Evolutionary conservation across 768 basidiomycete genomes (phyloP).

Genomic region (Tylopilus plumbeoviolaceoides): DNA sequence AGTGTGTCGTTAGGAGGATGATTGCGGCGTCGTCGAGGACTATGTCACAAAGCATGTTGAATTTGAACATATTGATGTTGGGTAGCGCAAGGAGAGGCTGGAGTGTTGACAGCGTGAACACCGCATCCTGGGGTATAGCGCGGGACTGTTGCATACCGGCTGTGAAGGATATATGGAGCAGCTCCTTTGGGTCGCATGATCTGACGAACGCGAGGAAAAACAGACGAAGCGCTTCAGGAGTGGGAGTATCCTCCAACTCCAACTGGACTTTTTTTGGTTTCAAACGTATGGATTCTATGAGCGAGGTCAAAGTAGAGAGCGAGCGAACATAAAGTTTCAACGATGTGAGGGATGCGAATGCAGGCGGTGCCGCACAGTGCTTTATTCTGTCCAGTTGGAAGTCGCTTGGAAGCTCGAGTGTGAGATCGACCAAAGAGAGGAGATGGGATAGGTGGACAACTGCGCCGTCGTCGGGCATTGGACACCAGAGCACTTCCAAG

Average conservation of each 20-base stretch:
- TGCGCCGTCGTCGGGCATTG: constrained; percentile 17
- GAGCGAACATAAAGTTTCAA: constrained; percentile 5
- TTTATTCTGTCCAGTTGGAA: constrained; percentile 13
- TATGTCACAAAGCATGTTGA: constrained; percentile 20
- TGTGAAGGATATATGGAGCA: constrained; percentile 10
- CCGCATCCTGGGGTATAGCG: no score
- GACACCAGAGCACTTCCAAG: constrained; percentile 15
- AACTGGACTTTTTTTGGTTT: constrained; percentile 13
- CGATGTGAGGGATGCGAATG: constrained; percentile 11
- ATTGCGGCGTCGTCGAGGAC: constrained; percentile 20
- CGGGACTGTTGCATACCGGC: not conserved
- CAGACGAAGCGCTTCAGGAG: constrained; percentile 18
- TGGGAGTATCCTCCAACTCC: constrained; percentile 5
- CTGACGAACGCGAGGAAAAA: constrained; percentile 19
- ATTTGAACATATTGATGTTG: constrained; percentile 8
- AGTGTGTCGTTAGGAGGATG: constrained; percentile 14
- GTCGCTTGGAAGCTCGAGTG: constrained; percentile 12
- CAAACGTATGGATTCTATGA: constrained; percentile 18
- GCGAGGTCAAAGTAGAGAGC: constrained; percentile 19
- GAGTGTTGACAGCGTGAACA: constrained; percentile 13
- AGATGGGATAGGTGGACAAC: constrained; percentile 24
- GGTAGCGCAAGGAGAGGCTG: constrained; percentile 17
- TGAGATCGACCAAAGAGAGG: constrained; percentile 13
- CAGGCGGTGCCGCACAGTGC: constrained; percentile 8
- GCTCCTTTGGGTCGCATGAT: constrained; percentile 9